Percentiles rank a stretch among this genome's conserved stretches.
phyloP scores from a whole-genome alignment of 768 basidiomycete genomes.

The Termitomyces sp. region DNA sequence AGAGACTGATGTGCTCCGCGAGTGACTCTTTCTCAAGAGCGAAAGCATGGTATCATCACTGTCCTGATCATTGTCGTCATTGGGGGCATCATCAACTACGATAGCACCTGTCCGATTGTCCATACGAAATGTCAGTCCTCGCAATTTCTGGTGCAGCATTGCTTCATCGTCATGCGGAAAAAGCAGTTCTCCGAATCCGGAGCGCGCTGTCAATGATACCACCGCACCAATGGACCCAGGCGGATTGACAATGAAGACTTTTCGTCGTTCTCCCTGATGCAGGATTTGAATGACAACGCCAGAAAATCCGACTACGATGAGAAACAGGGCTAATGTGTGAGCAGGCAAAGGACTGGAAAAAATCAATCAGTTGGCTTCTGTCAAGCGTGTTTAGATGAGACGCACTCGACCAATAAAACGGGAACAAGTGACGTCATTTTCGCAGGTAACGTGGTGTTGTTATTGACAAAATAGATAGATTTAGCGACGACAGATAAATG shows the following conservation, averaged over 20 bases:
- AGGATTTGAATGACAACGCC: constrained; percentile 43
- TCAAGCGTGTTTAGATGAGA: not conserved
- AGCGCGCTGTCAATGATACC: constrained; percentile 51
- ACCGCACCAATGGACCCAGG: constrained; percentile 59
- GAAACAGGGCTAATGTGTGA: constrained; percentile 41
- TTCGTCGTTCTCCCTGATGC: constrained; percentile 40
- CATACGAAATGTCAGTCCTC: constrained; percentile 45
- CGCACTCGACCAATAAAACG: constrained; percentile 58
- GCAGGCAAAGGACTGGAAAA: constrained; percentile 44
- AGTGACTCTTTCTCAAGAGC: constrained; percentile 22
- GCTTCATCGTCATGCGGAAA: constrained; percentile 49
- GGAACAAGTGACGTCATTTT: constrained; percentile 34
- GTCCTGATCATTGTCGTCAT: constrained; percentile 14
- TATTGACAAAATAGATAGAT: constrained; percentile 50
- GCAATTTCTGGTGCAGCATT: constrained; percentile 41
- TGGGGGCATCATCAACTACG: constrained; percentile 44
- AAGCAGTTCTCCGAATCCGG: constrained; percentile 59
- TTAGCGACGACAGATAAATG: constrained; percentile 55
- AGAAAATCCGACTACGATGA: constrained; percentile 43
- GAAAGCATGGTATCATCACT: constrained; percentile 34
- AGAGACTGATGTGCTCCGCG: constrained; percentile 10
- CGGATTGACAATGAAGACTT: constrained; percentile 44
- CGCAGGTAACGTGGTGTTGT: constrained; percentile 32
- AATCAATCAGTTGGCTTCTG: not conserved
- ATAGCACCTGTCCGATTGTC: constrained; percentile 60